Base-by-base conservation (phyloP, 345 rosid genomes). In the Salix caprea region DNA sequence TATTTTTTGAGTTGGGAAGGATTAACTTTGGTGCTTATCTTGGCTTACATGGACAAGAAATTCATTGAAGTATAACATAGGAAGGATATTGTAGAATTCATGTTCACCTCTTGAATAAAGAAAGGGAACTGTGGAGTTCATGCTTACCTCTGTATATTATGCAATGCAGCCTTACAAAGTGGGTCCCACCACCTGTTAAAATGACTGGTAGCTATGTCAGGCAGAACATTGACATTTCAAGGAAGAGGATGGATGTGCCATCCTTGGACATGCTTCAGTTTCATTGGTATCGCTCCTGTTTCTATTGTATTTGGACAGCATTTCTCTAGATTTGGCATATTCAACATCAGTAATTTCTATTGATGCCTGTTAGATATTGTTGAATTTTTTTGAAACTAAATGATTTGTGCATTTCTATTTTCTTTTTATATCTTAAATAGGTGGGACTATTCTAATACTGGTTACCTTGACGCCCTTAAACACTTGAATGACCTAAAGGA, bases 181-280 rank as follows among this genome's bases (percentile, higher is more conserved):
- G 98, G 98, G 98, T 91, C 14, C 98, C 97, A 37, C 95, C 98
- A 52, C 98, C 98, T 0, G 88, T 94, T 69, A 94, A 92, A 91
- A 94, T 94, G 97, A 91, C 94, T 5, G 87, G 97, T 79, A 85
- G 87, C 82, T 91, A 74, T 77, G 96, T 91, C 50, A 85, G 84
- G 68, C 90, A 88, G 73, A 93, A 77, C 84, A 91, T 92, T 13
- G 79, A 94, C 64, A 86, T 92, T 62, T 94, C 97, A 7, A 74
- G 92, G 71, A 92, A 90, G 90, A 87, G 98, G 84, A 92, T 94
- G 97, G 97, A 94, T 79, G 97, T 94, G 65, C 82, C 95, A 82
- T 80, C 92, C 72, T 85, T 94, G 87, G 98, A 94, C 67, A 94
- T 94, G 98, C 98, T 94, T 89, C 98, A 92, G 83, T 94, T 94